Conservation (phyloP, 345 rosid species). For the Brassica cretica region DNA sequence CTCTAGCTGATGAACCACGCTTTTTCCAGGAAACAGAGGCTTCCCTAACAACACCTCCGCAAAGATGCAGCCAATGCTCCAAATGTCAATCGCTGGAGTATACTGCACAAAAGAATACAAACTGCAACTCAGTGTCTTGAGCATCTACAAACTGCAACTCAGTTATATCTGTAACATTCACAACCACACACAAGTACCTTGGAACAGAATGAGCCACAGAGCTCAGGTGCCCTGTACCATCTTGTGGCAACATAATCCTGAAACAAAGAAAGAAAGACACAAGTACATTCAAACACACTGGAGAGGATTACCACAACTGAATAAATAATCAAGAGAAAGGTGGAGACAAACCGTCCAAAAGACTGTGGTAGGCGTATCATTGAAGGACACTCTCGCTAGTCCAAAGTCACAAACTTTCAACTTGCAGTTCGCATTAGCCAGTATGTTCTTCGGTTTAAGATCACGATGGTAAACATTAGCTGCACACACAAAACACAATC, state of each 20-base stretch:
- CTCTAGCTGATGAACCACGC: background rate
- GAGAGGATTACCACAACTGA: background rate
- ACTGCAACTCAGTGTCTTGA: background rate
- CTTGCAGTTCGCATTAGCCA: slow-evolving; percentile 98
- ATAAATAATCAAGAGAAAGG: background rate
- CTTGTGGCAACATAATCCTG: background rate
- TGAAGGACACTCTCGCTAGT: slow-evolving; percentile 86
- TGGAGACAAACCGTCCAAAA: slow-evolving; percentile 79
- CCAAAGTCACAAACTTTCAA: slow-evolving; percentile 97
- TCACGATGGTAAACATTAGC: slow-evolving; percentile 69
- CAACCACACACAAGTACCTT: background rate
- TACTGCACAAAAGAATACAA: background rate
- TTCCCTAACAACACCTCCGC: background rate
- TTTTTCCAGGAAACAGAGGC: background rate
- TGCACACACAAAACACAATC: background rate
- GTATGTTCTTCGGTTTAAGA: slow-evolving; percentile 96
- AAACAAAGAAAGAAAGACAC: background rate
- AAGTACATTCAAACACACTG: background rate
- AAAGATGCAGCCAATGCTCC: background rate
- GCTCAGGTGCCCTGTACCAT: background rate
- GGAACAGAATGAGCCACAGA: background rate
- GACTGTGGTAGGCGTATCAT: slow-evolving; percentile 81
- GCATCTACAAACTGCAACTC: background rate
- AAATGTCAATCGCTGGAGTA: background rate
- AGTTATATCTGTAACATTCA: background rate